Conservation (phyloP, 306 rosid species). For the Malus asiatica region DNA sequence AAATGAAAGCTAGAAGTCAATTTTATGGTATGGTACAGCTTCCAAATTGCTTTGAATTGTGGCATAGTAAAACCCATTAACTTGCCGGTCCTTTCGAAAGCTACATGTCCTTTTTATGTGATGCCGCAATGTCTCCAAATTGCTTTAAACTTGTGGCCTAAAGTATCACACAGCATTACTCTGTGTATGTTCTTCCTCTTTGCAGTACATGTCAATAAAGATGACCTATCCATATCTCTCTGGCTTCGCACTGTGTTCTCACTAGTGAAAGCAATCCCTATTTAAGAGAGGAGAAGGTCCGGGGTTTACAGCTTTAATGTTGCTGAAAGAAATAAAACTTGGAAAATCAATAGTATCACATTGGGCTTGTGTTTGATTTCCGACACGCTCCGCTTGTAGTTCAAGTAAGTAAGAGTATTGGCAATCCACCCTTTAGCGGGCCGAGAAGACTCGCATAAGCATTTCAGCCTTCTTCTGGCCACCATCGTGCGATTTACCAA, state of each 20-base stretch:
- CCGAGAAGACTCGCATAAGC: accelerated
- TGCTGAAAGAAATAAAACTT: too few species aligned
- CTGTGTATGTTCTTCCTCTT: background rate
- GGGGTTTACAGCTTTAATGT: too few species aligned
- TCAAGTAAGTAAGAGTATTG: too few species aligned
- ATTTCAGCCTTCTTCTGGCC: too few species aligned
- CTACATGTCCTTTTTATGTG: background rate
- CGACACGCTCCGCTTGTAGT: background rate
- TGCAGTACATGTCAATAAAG: background rate
- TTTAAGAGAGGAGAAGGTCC: too few species aligned
- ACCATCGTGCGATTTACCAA: too few species aligned
- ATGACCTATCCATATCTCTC: background rate
- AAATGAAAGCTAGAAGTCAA: background rate
- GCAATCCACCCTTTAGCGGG: accelerated
- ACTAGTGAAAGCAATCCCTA: too few species aligned
- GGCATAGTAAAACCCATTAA: too few species aligned
- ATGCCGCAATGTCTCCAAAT: background rate
- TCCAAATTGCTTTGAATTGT: background rate
- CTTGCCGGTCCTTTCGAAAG: background rate
- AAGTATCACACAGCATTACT: background rate
- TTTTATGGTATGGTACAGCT: background rate
- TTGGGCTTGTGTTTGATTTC: too few species aligned
- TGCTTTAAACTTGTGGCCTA: constrained; percentile 1
- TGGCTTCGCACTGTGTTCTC: background rate
- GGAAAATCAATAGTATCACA: too few species aligned